Base-by-base conservation (phyloP, 352 stramenopile genomes). In the Phytophthora chlamydospora region DNA sequence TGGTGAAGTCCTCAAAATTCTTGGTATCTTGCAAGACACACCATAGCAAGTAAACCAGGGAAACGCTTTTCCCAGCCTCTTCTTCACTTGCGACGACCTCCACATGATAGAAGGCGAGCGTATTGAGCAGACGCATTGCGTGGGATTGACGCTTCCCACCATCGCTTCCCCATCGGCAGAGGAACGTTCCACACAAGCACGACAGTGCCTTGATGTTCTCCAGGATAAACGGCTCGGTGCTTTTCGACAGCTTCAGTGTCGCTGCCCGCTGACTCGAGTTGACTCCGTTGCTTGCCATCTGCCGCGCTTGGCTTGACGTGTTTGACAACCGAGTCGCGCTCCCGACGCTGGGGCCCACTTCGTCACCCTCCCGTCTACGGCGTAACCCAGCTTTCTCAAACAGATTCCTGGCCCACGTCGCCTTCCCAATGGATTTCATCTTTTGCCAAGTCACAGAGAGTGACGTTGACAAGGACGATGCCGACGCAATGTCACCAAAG, bases 401-500 rank as follows among this genome's bases (percentile, higher is more conserved):
- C n/a, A 88, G 62, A 31, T 59, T 80, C 21, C 67, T 72, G 12
- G 82, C 78, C 82, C 82, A 91, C 6, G 68, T 75, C 1, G 76
- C 53, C 40, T 70, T 87, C 11, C 78, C 76, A 19, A 89, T 66
- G 0, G 75, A 75, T 39, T 84, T 85, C 44, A 89, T 66, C 17
- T 78, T 80, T n/a, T 76, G 67, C 79, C 79, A 89, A 2, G 76
- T 89, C 16, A 78, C 63, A 10, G 67, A 83, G 40, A 89, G 52
- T 6, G 80, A 88, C 6, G 67, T 66, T 54, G 73, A 74, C 8
- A 88, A 72, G 2, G 64, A 71, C 4, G 67, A 73, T 27, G 76
- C 54, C 8, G 81, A 86, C 32, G 80, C 79, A 21, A 91, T 91
- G 36, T 90, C 78, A 6, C 79, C 83, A 67, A 91, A 91, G 2